These are phyloP conservation scores for Solanum sejunctum DNA, from an alignment of 257 asterid genomes.

Conservation along the genomic window DNA sequence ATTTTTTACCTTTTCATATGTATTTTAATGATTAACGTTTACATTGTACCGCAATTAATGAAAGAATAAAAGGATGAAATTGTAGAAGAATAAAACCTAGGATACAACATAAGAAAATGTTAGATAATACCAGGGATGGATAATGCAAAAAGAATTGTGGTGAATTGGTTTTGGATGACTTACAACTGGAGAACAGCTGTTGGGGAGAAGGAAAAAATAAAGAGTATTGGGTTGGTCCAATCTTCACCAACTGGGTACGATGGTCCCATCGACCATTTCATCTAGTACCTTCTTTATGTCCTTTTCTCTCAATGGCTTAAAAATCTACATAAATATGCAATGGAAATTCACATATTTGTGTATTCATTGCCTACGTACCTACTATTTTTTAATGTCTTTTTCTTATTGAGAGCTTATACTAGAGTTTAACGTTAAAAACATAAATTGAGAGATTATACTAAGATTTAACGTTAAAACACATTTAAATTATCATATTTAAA, in stretches of 20 bases:
- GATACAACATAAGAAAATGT: not conserved
- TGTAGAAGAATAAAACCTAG: not conserved
- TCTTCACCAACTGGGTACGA: not conserved
- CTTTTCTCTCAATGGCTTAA: no score
- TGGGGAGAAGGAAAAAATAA: not conserved
- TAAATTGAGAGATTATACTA: not conserved
- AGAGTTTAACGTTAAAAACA: no score
- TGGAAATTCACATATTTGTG: not conserved
- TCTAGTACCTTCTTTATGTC: not conserved
- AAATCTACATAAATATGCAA: no score
- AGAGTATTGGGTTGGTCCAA: not conserved
- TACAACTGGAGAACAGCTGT: constrained; percentile 8
- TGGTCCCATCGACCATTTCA: not conserved
- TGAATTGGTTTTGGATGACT: not conserved
- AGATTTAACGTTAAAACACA: no score
- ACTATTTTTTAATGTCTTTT: not conserved
- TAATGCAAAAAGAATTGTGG: not conserved
- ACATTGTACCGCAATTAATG: not conserved
- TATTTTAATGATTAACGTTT: not conserved
- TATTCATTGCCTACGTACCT: not conserved
- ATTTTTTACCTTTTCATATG: not conserved
- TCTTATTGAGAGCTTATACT: no score
- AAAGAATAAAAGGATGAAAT: no score
- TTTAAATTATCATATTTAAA: no score
- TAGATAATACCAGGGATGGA: not conserved